These are phyloP conservation scores for Phytophthora cactorum DNA, from an alignment of 352 stramenopile genomes.

Conservation along the genomic window DNA sequence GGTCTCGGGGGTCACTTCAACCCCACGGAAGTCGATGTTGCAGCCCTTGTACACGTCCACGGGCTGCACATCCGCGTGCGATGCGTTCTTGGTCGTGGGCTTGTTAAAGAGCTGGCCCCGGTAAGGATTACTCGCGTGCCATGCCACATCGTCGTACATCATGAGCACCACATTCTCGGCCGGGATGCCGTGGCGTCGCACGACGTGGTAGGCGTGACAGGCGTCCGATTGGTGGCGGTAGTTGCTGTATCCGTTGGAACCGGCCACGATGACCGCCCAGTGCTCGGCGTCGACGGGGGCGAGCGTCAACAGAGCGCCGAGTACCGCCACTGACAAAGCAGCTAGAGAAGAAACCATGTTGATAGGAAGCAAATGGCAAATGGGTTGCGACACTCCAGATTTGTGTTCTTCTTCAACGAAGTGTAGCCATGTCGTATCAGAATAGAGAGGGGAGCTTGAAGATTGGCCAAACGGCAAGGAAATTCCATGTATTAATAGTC, in stretches of 20 bases:
- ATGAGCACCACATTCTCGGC: constrained; percentile 92
- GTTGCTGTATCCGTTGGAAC: constrained; percentile 90
- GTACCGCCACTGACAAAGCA: constrained; percentile 5
- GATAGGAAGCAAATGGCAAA: background rate
- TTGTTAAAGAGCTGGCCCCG: constrained; percentile 91
- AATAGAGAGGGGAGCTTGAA: background rate
- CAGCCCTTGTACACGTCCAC: constrained; percentile 91
- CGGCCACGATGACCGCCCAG: constrained; percentile 92
- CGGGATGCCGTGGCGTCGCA: constrained; percentile 87
- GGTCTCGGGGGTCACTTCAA: constrained; percentile 87
- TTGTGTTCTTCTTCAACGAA: background rate
- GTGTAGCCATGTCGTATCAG: background rate
- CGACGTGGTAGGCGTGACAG: constrained; percentile 92
- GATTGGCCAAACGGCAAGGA: no score
- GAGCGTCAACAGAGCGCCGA: constrained; percentile 22
- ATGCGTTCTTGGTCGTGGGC: constrained; percentile 51
- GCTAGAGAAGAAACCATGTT: constrained; percentile 11
- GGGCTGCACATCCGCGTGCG: constrained; percentile 32
- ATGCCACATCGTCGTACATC: constrained; percentile 93
- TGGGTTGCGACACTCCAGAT: background rate
- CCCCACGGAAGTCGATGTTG: constrained; percentile 74
- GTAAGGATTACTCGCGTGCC: constrained; percentile 84
- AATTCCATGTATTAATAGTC: no score
- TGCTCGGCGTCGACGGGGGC: constrained; percentile 52
- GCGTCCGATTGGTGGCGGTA: constrained; percentile 92